Percentiles rank a stretch among this genome's conserved stretches.
These are phyloP conservation scores for Pichia insulana DNA, from an alignment of 805 yeast species.

Conservation along the genomic window DNA sequence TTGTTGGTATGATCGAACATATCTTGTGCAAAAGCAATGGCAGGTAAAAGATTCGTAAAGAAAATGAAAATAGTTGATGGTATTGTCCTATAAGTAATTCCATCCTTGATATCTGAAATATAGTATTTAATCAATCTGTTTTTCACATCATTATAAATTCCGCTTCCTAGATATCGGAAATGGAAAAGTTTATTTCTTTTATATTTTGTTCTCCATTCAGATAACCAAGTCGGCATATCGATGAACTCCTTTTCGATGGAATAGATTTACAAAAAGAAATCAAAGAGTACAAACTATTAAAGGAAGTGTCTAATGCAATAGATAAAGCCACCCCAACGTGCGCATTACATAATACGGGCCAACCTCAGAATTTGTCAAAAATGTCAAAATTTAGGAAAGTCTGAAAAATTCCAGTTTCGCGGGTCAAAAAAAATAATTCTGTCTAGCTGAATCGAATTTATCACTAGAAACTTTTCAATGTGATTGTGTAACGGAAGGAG, in stretches of 20 bases:
- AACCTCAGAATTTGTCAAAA: no score
- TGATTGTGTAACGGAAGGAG: no score
- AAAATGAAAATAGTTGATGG: constrained; percentile 79
- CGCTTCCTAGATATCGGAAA: constrained; percentile 32
- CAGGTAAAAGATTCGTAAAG: constrained; percentile 87
- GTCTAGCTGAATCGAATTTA: no score
- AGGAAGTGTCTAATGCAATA: neutral
- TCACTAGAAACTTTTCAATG: no score
- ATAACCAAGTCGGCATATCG: neutral
- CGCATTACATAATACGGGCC: no score
- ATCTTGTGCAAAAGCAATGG: constrained; percentile 93
- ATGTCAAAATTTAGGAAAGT: no score
- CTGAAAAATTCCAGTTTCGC: no score
- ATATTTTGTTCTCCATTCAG: constrained; percentile 6
- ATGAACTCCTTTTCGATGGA: no score
- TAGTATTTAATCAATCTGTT: constrained; percentile 55
- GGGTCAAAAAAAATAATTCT: no score
- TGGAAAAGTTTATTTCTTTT: constrained; percentile 16
- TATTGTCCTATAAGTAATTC: constrained; percentile 74
- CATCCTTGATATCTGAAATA: constrained; percentile 72
- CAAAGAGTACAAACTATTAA: no score
- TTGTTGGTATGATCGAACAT: constrained; percentile 88
- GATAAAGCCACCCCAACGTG: neutral
- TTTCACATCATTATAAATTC: constrained; percentile 45
- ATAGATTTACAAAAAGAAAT: no score